Conservation (phyloP, 75 land plant genomes). For the Picea sitchensis region DNA sequence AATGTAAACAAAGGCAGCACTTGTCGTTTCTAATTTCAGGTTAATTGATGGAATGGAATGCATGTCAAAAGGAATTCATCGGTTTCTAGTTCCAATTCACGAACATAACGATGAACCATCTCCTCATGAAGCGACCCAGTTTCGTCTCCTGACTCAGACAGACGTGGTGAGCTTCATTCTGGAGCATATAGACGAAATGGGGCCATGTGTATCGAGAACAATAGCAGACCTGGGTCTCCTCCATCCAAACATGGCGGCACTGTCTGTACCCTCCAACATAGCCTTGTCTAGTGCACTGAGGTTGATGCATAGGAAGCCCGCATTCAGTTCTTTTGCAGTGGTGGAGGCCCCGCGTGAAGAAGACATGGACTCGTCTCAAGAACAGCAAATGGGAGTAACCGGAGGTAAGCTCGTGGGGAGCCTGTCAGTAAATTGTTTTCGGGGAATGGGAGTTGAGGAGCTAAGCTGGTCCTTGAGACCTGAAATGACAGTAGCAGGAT, state of each 20-base stretch:
- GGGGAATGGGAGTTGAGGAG: conserved; percentile 12
- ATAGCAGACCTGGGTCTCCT: conserved; percentile 7
- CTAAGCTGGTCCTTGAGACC: neutral
- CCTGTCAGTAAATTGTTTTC: conserved; percentile 10
- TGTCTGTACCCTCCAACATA: conserved; percentile 11
- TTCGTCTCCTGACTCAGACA: conserved; percentile 11
- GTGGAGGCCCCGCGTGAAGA: conserved; percentile 9
- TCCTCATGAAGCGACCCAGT: neutral
- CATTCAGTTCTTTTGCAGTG: neutral
- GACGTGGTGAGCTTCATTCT: conserved; percentile 13
- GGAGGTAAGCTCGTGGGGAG: conserved; percentile 13
- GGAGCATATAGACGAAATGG: conserved; percentile 7
- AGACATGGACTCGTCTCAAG: neutral
- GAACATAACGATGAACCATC: conserved; percentile 5
- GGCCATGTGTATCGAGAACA: conserved; percentile 11
- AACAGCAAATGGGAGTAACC: neutral
- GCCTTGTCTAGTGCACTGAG: conserved; percentile 1
- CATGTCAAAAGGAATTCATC: conserved; percentile 12
- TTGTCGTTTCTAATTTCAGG: neutral
- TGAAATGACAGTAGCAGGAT: neutral
- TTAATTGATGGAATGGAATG: conserved; percentile 15
- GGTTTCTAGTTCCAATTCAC: conserved; percentile 14
- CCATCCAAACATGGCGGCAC: conserved; percentile 8
- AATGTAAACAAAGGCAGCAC: neutral
- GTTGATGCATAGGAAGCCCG: conserved; percentile 8